These are phyloP conservation scores for Rhipidocladum racemiflorum DNA, from an alignment of 176 grass and related monocot genomes.

Conservation along the genomic window DNA sequence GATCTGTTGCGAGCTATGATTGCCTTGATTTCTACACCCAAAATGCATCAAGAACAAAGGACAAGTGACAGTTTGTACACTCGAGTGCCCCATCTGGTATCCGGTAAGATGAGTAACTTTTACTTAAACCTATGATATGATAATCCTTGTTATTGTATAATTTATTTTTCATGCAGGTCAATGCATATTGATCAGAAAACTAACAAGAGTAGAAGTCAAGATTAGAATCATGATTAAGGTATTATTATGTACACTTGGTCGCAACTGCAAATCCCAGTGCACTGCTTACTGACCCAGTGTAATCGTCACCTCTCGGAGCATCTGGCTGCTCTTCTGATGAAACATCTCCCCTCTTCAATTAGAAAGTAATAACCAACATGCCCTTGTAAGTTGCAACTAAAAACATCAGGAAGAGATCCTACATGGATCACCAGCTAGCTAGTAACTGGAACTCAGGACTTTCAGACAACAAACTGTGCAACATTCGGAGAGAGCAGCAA, in stretches of 20 bases:
- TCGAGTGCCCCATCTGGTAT: slow-evolving; percentile 31
- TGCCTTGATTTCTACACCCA: slow-evolving; percentile 42
- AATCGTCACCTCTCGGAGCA: background rate
- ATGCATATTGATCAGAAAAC: background rate
- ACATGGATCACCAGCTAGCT: background rate
- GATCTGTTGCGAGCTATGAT: slow-evolving; percentile 33
- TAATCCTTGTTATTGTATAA: background rate
- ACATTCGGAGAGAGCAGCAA: background rate
- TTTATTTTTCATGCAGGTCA: background rate
- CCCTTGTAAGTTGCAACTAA: background rate
- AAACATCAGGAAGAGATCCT: background rate
- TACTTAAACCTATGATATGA: slow-evolving; percentile 27
- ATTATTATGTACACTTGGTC: slow-evolving; percentile 2
- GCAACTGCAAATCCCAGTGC: background rate
- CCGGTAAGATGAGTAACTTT: slow-evolving; percentile 31
- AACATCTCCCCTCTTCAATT: background rate
- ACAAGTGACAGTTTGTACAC: background rate
- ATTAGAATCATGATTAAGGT: background rate
- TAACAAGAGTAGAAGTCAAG: background rate
- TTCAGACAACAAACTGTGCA: background rate
- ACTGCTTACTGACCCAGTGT: background rate
- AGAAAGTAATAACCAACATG: background rate
- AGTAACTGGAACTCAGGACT: background rate
- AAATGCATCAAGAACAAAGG: slow-evolving; percentile 22
- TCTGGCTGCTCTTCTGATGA: background rate